Evolutionary conservation across 371 early-diverging fungal genomes (phyloP), one percentile per base, ranked within the genome.

Genomic region (Lichtheimia corymbifera): DNA sequence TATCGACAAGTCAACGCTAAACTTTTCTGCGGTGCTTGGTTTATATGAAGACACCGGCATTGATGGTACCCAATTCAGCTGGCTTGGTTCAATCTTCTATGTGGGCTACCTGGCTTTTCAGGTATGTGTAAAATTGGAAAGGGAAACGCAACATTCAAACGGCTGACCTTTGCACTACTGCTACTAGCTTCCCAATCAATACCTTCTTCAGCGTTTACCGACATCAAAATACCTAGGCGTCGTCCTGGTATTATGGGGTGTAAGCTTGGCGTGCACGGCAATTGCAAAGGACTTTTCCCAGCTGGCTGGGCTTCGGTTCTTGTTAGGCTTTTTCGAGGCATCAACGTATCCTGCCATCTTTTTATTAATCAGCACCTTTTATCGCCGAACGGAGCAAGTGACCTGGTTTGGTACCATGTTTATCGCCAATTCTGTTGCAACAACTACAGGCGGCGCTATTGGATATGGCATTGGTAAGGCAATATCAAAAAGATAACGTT

Each of bases 331-430:
- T 22, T 74, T 49, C 71, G 56, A 55, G 42, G 56, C 25, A 5
- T 58, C 59, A 2, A 70, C 73, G 0, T 74, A 77, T 22, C 78
- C 78, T 5, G 51, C 57, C 7, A 65, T 77, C 14, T 73, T 77
- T 30, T 56, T 77, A 27, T 49, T 77, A 13, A 68, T 74, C 9
- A 62, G 67, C 35, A 68, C 67, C 3, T 44, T 71, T 20, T 77
- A 77, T 45, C 67, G 77, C 15, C 61, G 74, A 17, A 61, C 70
- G 6, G 75, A 77, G 50, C 72, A 73, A 45, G 69, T 72, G 0
- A 14, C 68, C 11, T 64, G 65, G 50, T 64, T 73, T 24, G 63
- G 65, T n/a, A 50, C 68, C 11, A 64, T 74, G 69, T 73, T 74
- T 63, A 54, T 72, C 2, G 60, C 64, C 18, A 72, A 77, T 43